A percentile compares a stretch with the other conserved stretches of the same genome.
phyloP scores from a whole-genome alignment of 2,329 filamentous ascomycete species.

The Capronia epimyces region DNA sequence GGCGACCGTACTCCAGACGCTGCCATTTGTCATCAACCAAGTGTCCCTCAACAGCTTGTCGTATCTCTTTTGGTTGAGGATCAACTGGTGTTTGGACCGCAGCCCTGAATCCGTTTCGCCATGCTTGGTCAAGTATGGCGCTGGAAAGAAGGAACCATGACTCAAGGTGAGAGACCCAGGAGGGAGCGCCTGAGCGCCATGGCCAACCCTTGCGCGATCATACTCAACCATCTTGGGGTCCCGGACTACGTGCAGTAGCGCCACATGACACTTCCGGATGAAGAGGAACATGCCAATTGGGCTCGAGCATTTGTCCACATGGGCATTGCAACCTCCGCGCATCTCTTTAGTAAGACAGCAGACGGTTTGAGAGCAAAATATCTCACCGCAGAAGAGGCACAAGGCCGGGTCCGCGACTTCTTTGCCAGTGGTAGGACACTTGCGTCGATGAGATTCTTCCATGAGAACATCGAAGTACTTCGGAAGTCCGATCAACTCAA shows the following conservation, averaged over 20 bases:
- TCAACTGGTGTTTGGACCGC: conserved; percentile 79
- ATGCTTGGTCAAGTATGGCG: conserved; percentile 92
- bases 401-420: conserved; percentile 86
- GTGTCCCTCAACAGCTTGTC: conserved; percentile 79
- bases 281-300: conserved; percentile 83
- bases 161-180: conserved; percentile 14
- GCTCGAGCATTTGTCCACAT: conserved; percentile 58
- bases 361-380: conserved; percentile 89
- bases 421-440: conserved; percentile 84
- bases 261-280: conserved; percentile 88
- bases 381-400: conserved; percentile 92
- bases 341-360: conserved; percentile 70
- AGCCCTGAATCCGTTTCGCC: conserved; percentile 93
- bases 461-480: conserved; percentile 89
- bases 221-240: conserved; percentile 16
- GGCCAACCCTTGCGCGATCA: conserved; percentile 13
- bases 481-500: conserved; percentile 86
- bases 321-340: conserved; percentile 83
- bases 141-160: conserved; percentile 74
- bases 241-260: conserved; percentile 63
- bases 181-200: conserved; percentile 4
- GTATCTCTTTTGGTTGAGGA: conserved; percentile 88
- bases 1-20: conserved; percentile 81
- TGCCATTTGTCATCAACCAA: conserved; percentile 67
- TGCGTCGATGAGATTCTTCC: conserved; percentile 77